A percentile compares a stretch with the other conserved stretches of the same genome.
phyloP scores from a whole-genome alignment of 306 rosid species.

The Castanea sativa region DNA sequence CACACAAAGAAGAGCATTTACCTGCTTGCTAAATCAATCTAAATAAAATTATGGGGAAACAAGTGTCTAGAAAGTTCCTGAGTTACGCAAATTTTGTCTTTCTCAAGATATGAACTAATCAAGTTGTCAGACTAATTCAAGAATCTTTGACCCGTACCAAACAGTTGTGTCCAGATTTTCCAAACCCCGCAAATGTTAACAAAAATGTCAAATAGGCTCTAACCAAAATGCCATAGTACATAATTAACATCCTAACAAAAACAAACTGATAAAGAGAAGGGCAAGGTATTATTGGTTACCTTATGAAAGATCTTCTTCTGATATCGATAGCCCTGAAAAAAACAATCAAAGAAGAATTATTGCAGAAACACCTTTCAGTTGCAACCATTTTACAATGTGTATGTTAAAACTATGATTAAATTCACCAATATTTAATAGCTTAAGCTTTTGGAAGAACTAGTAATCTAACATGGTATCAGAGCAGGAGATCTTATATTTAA shows the following conservation, averaged over 20 bases:
- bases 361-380: slow-evolving; percentile 23
- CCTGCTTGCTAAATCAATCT: no score
- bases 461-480: no score
- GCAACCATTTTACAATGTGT: slow-evolving; percentile 10
- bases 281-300: slow-evolving; percentile 42
- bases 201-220: background rate
- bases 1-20: background rate
- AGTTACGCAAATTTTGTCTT: background rate
- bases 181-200: background rate
- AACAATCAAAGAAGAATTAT: slow-evolving; percentile 26
- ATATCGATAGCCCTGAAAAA: slow-evolving; percentile 74
- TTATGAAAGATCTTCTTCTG: slow-evolving; percentile 71
- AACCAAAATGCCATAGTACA: background rate
- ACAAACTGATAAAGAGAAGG: no score
- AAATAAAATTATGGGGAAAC: background rate
- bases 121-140: background rate
- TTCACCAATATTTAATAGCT: background rate
- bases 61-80: background rate
- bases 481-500: no score
- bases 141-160: background rate
- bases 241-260: slow-evolving; percentile 6
- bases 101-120: background rate
- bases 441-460: no score
- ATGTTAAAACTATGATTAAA: no score
- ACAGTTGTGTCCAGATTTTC: background rate